Evolutionary conservation across 208 protist species (phyloP), one percentile per base, ranked within the genome.

Genomic region (Trypanosoma scelopori): DNA sequence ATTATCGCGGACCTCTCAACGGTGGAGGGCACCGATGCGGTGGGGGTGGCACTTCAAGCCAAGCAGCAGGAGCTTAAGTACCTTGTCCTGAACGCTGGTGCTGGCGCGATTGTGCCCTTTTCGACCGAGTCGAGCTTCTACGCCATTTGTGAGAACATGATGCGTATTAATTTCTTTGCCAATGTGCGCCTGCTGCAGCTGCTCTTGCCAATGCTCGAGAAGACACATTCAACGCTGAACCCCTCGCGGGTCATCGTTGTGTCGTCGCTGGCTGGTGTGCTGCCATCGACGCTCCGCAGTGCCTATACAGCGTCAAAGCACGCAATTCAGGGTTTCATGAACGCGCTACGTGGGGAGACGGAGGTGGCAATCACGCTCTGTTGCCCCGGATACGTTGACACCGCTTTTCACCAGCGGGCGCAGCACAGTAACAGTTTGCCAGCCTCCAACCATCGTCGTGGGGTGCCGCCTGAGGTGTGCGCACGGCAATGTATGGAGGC

Each of bases 311-410:
- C 84, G 11, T 89, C 85, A 13, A 95, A 95, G 77, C 86, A 92
- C 63, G 89, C 89, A 5, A 81, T 95, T 46, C 89, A 95, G 64
- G 89, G 89, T 39, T 95, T 92, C 61, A 87, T 91, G 71, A 95
- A 92, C 68, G 84, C 89, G 23, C 63, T 95, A 20, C 85, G 89
- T 16, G 85, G 86, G 0, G 89, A 95, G 69, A 88, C 78, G 41
- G 57, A 41, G 6, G 82, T 95, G 45, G 48, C 57, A 20, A 90
- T 95, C 51, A 92, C 85, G 35, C 53, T 92, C 30, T 91, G 81
- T 71, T 95, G 89, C 68, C 89, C 89, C 0, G 82, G 82, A 20
- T 95, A 92, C 72, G 84, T 95, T 12, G 82, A 95, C 55, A 95
- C 89, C 1, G 84, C 85, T 49, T 95, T 95, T 57, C 89, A 95